Conservation (phyloP, 1,284 basidiomycete genomes). For the Laetiporus sulphureus region DNA sequence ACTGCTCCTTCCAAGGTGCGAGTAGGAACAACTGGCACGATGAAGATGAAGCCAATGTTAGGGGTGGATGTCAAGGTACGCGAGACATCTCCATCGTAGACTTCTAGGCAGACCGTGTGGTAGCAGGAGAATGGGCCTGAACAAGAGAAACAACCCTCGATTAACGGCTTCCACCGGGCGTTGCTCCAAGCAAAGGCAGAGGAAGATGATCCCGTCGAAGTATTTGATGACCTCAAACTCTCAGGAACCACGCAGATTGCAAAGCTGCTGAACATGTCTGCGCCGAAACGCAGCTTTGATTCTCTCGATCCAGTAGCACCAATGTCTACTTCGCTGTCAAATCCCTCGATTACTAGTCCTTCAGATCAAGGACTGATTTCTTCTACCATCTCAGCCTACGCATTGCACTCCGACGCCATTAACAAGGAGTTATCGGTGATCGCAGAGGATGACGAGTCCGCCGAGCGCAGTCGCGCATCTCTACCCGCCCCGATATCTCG, state of each 20-base stretch:
- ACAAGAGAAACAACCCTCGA: constrained; percentile 36
- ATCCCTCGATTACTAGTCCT: too few relatives aligned
- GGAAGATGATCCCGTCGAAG: background rate
- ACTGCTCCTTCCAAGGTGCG: constrained; percentile 43
- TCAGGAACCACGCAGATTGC: background rate
- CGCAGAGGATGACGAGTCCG: constrained; percentile 60
- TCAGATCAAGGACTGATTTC: too few relatives aligned
- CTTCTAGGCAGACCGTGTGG: too few relatives aligned
- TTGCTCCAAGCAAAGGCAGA: constrained; percentile 32
- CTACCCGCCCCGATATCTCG: background rate
- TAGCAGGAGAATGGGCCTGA: constrained; percentile 26
- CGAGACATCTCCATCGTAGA: constrained; percentile 3
- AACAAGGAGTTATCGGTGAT: constrained; percentile 65
- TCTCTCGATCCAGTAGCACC: background rate
- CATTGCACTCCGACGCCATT: too few relatives aligned
- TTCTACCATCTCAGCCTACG: too few relatives aligned
- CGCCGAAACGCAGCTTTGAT: background rate
- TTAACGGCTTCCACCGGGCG: constrained; percentile 45
- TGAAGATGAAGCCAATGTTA: too few relatives aligned
- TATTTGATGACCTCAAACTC: background rate
- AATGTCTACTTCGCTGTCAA: background rate
- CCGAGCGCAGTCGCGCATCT: constrained; percentile 20
- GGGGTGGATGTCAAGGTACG: constrained; percentile 30
- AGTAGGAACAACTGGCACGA: constrained; percentile 35
- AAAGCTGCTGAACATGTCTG: background rate